Conservation (phyloP, 108 stramenopile species). For the Fistulifera solaris region DNA sequence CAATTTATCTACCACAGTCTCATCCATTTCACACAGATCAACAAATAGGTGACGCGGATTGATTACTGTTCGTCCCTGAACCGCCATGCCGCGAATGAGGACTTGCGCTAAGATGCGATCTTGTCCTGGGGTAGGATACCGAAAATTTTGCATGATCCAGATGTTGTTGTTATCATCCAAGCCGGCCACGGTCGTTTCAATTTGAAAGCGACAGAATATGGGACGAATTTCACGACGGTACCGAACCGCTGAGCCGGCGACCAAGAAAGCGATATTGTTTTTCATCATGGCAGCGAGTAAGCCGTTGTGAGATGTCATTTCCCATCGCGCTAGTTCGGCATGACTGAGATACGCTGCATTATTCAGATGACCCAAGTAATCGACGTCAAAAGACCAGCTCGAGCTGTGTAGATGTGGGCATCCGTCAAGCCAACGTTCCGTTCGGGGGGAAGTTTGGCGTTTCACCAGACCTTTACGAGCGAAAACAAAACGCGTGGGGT, state of each 20-base stretch:
- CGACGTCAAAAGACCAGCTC: slow-evolving; percentile 59
- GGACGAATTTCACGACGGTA: slow-evolving; percentile 57
- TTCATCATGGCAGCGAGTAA: slow-evolving; percentile 20
- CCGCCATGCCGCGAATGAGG: slow-evolving; percentile 13
- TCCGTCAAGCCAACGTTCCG: slow-evolving; percentile 1
- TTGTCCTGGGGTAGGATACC: slow-evolving; percentile 15
- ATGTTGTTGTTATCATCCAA: slow-evolving; percentile 45
- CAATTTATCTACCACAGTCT: slow-evolving; percentile 1
- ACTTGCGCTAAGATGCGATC: slow-evolving; percentile 14
- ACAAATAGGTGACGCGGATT: slow-evolving; percentile 5
- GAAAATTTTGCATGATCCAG: slow-evolving; percentile 62
- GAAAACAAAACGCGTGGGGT: slow-evolving; percentile 25
- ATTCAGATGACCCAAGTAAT: slow-evolving; percentile 59
- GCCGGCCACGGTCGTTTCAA: slow-evolving; percentile 31
- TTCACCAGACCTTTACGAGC: slow-evolving; percentile 15
- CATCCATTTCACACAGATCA: slow-evolving; percentile 1
- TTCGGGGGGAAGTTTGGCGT: neutral
- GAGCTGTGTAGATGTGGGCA: slow-evolving; percentile 35
- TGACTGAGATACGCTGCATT: slow-evolving; percentile 64
- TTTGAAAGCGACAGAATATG: slow-evolving; percentile 41
- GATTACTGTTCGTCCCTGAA: slow-evolving; percentile 6
- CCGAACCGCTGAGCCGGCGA: slow-evolving; percentile 31
- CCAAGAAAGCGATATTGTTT: slow-evolving; percentile 32
- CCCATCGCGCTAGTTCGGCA: slow-evolving; percentile 66
- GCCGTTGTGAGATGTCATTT: slow-evolving; percentile 47